These are phyloP conservation scores for Colletotrichum lentis DNA, from an alignment of 2,329 filamentous ascomycete species.

Conservation along the genomic window DNA sequence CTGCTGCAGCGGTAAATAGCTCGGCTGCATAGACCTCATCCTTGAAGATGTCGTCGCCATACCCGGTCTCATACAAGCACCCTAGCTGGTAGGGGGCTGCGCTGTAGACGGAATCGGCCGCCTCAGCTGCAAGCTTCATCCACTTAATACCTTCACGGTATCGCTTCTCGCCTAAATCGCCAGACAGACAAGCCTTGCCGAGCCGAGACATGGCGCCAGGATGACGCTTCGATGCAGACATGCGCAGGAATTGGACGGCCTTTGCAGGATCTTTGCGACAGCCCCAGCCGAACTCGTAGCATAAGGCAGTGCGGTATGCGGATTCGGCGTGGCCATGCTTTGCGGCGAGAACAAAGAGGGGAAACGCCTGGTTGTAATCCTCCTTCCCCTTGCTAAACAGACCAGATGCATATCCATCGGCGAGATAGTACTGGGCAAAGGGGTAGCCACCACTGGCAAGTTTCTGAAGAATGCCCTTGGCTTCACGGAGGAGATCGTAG, in stretches of 20 bases:
- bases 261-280: slow-evolving; percentile 89
- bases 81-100: slow-evolving; percentile 90
- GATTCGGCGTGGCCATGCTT: slow-evolving; percentile 98
- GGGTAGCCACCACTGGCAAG: slow-evolving; percentile 89
- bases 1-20: slow-evolving; percentile 91
- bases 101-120: slow-evolving; percentile 91
- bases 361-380: slow-evolving; percentile 90
- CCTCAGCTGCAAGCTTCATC: slow-evolving; percentile 91
- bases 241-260: slow-evolving; percentile 91
- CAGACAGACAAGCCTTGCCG: slow-evolving; percentile 86
- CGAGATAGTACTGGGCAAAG: slow-evolving; percentile 97
- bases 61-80: slow-evolving; percentile 88
- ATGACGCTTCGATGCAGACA: slow-evolving; percentile 90
- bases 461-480: slow-evolving; percentile 85
- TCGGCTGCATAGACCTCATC: slow-evolving; percentile 92
- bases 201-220: slow-evolving; percentile 94
- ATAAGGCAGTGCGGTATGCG: slow-evolving; percentile 89
- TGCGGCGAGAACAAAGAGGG: slow-evolving; percentile 89
- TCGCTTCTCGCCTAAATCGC: slow-evolving; percentile 85
- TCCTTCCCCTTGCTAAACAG: slow-evolving; percentile 94
- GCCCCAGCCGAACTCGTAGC: slow-evolving; percentile 98
- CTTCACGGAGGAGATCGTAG: slow-evolving; percentile 82
- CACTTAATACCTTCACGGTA: slow-evolving; percentile 95
- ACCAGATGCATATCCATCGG: slow-evolving; percentile 91
- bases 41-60: slow-evolving; percentile 90